Conservation (phyloP, 352 stramenopile genomes). For the Pythium aristosporum region DNA sequence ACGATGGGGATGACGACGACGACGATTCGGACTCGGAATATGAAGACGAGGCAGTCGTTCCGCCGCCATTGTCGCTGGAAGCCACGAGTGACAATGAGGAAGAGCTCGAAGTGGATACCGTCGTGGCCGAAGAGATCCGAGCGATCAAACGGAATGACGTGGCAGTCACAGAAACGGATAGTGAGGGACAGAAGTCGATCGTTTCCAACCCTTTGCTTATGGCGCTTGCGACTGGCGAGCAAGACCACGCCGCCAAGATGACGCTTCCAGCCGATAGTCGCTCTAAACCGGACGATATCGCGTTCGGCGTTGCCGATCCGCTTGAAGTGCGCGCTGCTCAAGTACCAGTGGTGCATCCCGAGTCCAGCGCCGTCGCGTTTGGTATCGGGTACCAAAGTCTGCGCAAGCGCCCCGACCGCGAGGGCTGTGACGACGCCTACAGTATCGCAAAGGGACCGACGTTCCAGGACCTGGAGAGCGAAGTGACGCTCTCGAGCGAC, state of each 20-base stretch:
- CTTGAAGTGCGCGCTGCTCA: constrained; percentile 7
- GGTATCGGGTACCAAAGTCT: constrained; percentile 65
- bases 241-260: neutral
- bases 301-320: constrained; percentile 7
- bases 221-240: constrained; percentile 1
- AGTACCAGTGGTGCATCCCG: constrained; percentile 7
- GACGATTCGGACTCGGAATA: constrained; percentile 20
- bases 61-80: constrained; percentile 6
- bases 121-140: constrained; percentile 21
- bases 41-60: constrained; percentile 3
- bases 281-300: constrained; percentile 19
- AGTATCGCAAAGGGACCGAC: constrained; percentile 33
- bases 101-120: constrained; percentile 28
- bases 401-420: constrained; percentile 28
- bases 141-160: neutral
- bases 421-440: neutral
- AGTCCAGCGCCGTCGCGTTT: constrained; percentile 36
- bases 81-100: constrained; percentile 17
- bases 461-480: constrained; percentile 35
- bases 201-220: constrained; percentile 11
- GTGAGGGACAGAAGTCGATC: neutral
- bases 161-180: neutral
- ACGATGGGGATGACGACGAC: neutral
- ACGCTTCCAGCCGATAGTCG: constrained; percentile 1
- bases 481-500: constrained; percentile 21